Conservation (phyloP, 352 stramenopile species). For the Globisporangium parvum region DNA sequence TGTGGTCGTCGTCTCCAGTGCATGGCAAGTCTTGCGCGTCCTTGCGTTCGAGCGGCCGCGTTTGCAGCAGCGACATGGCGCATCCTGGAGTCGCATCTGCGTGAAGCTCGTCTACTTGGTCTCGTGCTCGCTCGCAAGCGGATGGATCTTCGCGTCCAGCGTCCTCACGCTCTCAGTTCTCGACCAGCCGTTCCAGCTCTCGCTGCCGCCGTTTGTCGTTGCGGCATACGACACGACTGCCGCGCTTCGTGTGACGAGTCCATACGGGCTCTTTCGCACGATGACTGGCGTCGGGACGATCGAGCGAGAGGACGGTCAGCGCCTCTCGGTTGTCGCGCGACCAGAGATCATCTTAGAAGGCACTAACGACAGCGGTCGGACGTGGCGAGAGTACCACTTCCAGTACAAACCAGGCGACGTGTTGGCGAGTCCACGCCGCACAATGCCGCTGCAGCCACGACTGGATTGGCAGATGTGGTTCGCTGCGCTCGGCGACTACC, state of each 20-base stretch:
- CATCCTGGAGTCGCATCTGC: background rate
- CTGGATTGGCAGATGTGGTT: constrained; percentile 95
- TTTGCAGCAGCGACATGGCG: no score
- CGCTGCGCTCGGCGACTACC: constrained; percentile 74
- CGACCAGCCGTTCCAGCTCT: constrained; percentile 30
- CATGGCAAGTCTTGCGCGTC: constrained; percentile 25
- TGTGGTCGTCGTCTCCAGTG: constrained; percentile 11
- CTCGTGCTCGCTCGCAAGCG: constrained; percentile 14
- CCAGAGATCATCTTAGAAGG: constrained; percentile 89
- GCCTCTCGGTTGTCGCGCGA: constrained; percentile 56
- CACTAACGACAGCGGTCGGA: constrained; percentile 33
- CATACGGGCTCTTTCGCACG: constrained; percentile 85
- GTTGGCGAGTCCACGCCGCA: constrained; percentile 19
- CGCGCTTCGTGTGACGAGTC: constrained; percentile 37
- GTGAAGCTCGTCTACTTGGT: constrained; percentile 25
- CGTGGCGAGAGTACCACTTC: constrained; percentile 82
- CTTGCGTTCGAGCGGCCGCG: background rate
- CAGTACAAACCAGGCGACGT: constrained; percentile 80
- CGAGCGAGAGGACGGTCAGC: constrained; percentile 12
- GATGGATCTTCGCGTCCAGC: constrained; percentile 35
- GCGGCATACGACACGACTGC: constrained; percentile 23
- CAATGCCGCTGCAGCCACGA: constrained; percentile 53
- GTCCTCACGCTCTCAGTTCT: constrained; percentile 32
- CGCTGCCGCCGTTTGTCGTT: constrained; percentile 21
- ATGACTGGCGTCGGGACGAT: constrained; percentile 86